phyloP scores from a whole-genome alignment of 768 basidiomycete genomes.

The Kwoniella newhampshirensis region DNA sequence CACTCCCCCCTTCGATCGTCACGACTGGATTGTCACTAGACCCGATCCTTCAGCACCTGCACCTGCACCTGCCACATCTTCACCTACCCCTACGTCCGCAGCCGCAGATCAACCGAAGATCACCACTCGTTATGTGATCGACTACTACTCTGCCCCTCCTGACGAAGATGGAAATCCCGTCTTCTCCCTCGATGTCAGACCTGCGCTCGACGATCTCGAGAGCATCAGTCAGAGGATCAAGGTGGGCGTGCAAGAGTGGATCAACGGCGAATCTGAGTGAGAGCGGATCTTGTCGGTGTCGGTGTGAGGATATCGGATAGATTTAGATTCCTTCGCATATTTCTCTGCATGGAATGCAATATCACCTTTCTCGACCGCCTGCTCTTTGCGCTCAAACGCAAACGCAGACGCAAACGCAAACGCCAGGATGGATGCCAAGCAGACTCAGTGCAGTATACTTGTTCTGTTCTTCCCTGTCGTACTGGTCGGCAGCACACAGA shows the following conservation, averaged over 20 bases:
- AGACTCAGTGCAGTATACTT: too few relatives aligned
- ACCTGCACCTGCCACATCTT: constrained; percentile 59
- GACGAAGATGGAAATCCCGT: constrained; percentile 89
- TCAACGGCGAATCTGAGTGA: constrained; percentile 5
- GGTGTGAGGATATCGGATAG: background rate
- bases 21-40: constrained; percentile 93
- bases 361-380: too few relatives aligned
- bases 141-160: constrained; percentile 93
- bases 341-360: too few relatives aligned
- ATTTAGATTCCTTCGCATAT: background rate
- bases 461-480: too few relatives aligned
- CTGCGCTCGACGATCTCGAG: constrained; percentile 80
- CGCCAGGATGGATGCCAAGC: too few relatives aligned
- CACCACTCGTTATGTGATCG: constrained; percentile 80
- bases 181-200: constrained; percentile 91
- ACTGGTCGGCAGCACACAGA: too few relatives aligned
- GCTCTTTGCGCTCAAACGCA: too few relatives aligned
- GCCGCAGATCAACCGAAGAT: constrained; percentile 6
- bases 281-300: background rate
- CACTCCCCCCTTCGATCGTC: constrained; percentile 93
- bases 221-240: constrained; percentile 71
- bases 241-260: constrained; percentile 47
- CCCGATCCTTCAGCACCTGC: constrained; percentile 51
- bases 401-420: too few relatives aligned
- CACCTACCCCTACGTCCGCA: constrained; percentile 23